These are phyloP conservation scores for Setaria italica DNA, from an alignment of 202 grass and related monocot species.

Conservation along the genomic window DNA sequence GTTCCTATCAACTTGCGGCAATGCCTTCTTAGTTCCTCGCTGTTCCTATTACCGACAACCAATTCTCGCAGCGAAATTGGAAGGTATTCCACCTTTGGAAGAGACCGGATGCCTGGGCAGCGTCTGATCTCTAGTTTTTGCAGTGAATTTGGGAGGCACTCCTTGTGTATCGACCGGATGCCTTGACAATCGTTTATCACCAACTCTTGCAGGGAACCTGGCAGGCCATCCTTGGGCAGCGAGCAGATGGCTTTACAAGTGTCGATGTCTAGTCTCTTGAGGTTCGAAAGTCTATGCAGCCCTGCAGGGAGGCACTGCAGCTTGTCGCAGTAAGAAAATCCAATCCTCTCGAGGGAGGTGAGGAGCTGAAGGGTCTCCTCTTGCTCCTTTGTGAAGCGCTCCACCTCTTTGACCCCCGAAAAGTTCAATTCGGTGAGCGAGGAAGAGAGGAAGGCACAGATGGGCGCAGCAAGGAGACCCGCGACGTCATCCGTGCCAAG, in stretches of 20 bases:
- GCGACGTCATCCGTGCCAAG: neutral
- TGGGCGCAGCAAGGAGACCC: neutral
- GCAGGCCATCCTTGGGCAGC: neutral
- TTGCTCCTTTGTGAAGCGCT: neutral
- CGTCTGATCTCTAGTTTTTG: rapidly evolving
- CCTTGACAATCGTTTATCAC: rapidly evolving
- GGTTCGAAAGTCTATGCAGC: neutral
- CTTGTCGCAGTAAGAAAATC: neutral
- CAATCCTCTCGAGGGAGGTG: neutral
- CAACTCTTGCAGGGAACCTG: neutral
- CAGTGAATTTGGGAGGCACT: neutral
- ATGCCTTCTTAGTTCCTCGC: neutral
- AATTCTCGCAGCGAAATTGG: conserved; percentile 12
- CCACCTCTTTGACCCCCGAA: neutral
- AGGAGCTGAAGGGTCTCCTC: conserved; percentile 13
- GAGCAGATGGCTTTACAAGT: too few relatives aligned
- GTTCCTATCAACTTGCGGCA: neutral
- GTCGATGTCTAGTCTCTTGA: neutral
- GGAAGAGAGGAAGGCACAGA: neutral
- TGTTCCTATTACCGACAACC: rapidly evolving
- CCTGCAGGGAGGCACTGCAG: neutral
- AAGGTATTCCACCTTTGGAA: neutral
- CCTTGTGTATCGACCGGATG: neutral
- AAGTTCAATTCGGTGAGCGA: neutral
- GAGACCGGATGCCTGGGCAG: neutral